Percentiles rank a stretch among this genome's conserved stretches.
Evolutionary conservation across 2,329 filamentous ascomycete species (phyloP).

Genomic region (Claviceps sp.): DNA sequence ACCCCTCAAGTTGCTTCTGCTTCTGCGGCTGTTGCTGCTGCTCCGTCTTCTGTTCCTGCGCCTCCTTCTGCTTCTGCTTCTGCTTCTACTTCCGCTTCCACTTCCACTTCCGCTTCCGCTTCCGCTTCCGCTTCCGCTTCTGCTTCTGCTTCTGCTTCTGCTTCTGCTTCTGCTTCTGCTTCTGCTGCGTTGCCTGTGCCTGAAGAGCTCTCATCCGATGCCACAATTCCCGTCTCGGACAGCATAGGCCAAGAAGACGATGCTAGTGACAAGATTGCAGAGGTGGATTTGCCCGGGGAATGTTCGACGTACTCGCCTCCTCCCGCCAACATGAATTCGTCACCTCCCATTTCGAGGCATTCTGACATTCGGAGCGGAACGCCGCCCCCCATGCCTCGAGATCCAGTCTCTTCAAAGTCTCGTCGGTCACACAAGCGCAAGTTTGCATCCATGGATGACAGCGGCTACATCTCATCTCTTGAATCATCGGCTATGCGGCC

Average conservation of each 20-base stretch:
- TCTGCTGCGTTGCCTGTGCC: constrained; percentile 23
- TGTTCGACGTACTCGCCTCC: constrained; percentile 57
- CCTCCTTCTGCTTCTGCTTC: constrained; percentile 23
- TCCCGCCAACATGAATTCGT: constrained; percentile 65
- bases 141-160: constrained; percentile 16
- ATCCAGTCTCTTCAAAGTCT: constrained; percentile 46
- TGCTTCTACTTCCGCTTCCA: too few species aligned
- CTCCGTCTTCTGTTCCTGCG: constrained; percentile 25
- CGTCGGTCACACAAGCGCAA: constrained; percentile 60
- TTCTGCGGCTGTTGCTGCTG: constrained; percentile 13
- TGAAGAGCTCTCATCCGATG: constrained; percentile 61
- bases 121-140: too few species aligned
- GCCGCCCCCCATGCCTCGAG: constrained; percentile 55
- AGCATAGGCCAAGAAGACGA: constrained; percentile 44
- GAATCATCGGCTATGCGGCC: constrained; percentile 79
- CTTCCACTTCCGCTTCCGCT: too few species aligned
- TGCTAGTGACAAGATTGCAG: constrained; percentile 26
- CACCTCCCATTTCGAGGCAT: constrained; percentile 63
- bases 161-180: constrained; percentile 23
- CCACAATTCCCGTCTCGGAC: constrained; percentile 62
- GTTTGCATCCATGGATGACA: constrained; percentile 71
- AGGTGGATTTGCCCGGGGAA: constrained; percentile 26
- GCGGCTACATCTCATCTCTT: constrained; percentile 91
- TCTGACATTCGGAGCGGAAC: constrained; percentile 52
- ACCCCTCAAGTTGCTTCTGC: constrained; percentile 21